Conservation (phyloP, 2,329 filamentous ascomycete species). For the Ceratocystis papillata region DNA sequence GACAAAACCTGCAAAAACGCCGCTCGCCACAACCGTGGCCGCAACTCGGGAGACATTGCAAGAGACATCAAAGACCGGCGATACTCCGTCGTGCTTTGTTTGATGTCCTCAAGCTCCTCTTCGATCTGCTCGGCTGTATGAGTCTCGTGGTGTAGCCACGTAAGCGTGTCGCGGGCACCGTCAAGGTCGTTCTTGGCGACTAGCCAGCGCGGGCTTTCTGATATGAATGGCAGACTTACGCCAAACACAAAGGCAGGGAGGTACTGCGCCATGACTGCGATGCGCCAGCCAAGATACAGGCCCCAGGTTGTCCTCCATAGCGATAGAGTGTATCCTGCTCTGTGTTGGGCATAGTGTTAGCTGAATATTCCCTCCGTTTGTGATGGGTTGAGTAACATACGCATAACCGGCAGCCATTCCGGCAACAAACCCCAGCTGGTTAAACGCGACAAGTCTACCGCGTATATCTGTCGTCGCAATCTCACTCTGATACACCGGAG, state of each 20-base stretch:
- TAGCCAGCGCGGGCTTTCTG: conserved; percentile 49
- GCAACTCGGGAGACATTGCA: conserved; percentile 41
- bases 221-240: conserved; percentile 41
- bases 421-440: conserved; percentile 47
- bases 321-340: conserved; percentile 47
- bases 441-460: conserved; percentile 47
- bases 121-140: conserved; percentile 33
- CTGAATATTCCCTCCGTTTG: not conserved
- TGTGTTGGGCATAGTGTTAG: conserved; percentile 28
- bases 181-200: conserved; percentile 40
- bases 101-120: conserved; percentile 39
- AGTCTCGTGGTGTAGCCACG: conserved; percentile 41
- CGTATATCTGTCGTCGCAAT: conserved; percentile 28
- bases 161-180: conserved; percentile 36
- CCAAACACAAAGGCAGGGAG: conserved; percentile 42
- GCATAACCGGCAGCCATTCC: conserved; percentile 46
- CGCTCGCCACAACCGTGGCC: conserved; percentile 46
- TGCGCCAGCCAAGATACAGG: conserved; percentile 42
- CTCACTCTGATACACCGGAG: conserved; percentile 48
- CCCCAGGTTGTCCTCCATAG: conserved; percentile 40
- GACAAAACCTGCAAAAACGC: conserved; percentile 49
- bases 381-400: conserved; percentile 30
- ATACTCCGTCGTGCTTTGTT: conserved; percentile 30
- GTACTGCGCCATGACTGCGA: conserved; percentile 43
- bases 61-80: conserved; percentile 32